Evolutionary conservation across 2,329 filamentous ascomycete genomes (phyloP), one percentile per base, ranked within the genome.

Genomic region (Purpureocillium lavendulum): DNA sequence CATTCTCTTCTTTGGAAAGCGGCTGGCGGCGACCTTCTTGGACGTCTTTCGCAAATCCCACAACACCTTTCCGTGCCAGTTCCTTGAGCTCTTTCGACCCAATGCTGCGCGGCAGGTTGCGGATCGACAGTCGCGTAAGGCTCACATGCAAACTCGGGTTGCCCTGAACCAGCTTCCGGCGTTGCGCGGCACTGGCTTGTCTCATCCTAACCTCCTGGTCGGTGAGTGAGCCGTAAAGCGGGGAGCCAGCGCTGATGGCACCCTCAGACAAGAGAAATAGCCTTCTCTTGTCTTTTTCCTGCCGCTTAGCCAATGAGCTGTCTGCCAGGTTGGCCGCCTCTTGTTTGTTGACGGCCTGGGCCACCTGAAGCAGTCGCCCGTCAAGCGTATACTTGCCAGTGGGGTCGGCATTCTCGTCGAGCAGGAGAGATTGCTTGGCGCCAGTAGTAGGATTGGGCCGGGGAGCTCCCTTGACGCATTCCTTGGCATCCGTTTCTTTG

Each of bases 11-110:
- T 55, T 85, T 88, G n/a, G 86, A 92, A 3, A 98, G 71, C 15
- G 82, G 82, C 46, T 83, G 67, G 21, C 92, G 82, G 29, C 72
- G 73, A 12, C 86, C 87, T 21, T 71, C 73, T 58, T 89, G 94
- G 48, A 90, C 87, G 53, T 98, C 92, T 45, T 73, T 84, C 31
- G 92, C 89, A 54, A 98, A 98, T 1, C 87, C 89, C 36, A 97
- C 92, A 11, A 96, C 78, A n/a, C 87, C 92, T 59, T 92, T 78
- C 48, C 92, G 80, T 10, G 92, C 92, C 34, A 98, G 75, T 32
- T 86, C 82, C 60, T 98, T 98, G 37, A 98, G 73, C 39, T 87
- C 85, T 61, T 94, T 97, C 17, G 86, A 85, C 17, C 75, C 82
- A 47, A 96, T 71, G 55, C 82, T 80, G 46, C 85, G 80, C 3